A percentile compares a stretch with the other conserved stretches of the same genome.
Evolutionary conservation across 2,329 filamentous ascomycete genomes (phyloP).

Genomic region (Thelonectria rubi): DNA sequence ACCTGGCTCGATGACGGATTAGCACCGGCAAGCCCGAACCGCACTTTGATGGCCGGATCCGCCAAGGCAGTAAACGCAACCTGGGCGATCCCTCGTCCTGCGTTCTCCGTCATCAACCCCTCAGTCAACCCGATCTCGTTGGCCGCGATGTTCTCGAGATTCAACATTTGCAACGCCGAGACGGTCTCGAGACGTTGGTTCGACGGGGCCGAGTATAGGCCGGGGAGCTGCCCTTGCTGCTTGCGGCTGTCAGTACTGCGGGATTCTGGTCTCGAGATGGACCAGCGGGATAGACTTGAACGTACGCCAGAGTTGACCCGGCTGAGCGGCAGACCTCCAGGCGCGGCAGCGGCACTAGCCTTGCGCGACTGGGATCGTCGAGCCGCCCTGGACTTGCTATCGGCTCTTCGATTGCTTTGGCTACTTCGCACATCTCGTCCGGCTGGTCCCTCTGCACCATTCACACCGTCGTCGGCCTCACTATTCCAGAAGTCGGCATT

Average conservation of each 20-base stretch:
- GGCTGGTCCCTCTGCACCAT: slow-evolving; percentile 57
- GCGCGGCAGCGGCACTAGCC: slow-evolving; percentile 53
- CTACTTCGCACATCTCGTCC: slow-evolving; percentile 62
- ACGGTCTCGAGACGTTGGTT: slow-evolving; percentile 69
- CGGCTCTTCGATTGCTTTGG: slow-evolving; percentile 59
- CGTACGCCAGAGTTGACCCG: slow-evolving; percentile 60
- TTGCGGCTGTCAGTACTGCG: slow-evolving; percentile 47
- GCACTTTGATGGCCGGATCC: slow-evolving; percentile 68
- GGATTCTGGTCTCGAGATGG: slow-evolving; percentile 44
- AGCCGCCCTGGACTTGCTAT: slow-evolving; percentile 60
- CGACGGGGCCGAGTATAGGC: slow-evolving; percentile 64
- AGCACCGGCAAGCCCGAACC: slow-evolving; percentile 55
- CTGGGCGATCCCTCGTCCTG: slow-evolving; percentile 87
- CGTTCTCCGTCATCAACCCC: slow-evolving; percentile 91
- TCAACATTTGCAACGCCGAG: slow-evolving; percentile 85
- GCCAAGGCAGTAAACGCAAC: slow-evolving; percentile 76
- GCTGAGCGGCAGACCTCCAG: slow-evolving; percentile 53
- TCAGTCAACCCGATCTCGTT: slow-evolving; percentile 87
- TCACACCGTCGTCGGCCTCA: slow-evolving; percentile 71
- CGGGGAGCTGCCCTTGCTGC: slow-evolving; percentile 51
- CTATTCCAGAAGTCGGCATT: slow-evolving; percentile 75
- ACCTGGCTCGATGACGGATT: slow-evolving; percentile 44
- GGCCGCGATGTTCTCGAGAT: slow-evolving; percentile 89
- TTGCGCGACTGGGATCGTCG: slow-evolving; percentile 67
- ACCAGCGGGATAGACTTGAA: slow-evolving; percentile 45